Evolutionary conservation across 495 filamentous ascomycete species (phyloP).

Genomic region (Hypoxylon perforatum): DNA sequence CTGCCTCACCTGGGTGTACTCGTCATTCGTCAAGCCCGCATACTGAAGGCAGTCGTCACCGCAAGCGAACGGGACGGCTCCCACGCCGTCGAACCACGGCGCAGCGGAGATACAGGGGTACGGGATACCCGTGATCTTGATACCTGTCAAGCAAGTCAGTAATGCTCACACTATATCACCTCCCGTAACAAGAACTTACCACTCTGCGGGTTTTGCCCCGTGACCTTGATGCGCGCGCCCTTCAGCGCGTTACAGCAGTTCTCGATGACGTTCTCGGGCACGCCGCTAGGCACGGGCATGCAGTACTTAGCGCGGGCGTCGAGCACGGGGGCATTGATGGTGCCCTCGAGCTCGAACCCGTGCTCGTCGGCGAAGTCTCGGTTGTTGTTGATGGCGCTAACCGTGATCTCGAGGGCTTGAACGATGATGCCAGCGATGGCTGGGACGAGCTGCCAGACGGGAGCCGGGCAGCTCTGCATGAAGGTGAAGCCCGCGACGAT

Average conservation of each 20-base stretch:
- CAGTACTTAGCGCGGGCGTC: not conserved
- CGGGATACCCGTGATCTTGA: constrained; percentile 11
- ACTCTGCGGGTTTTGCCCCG: not conserved
- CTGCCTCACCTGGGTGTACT: too few species aligned
- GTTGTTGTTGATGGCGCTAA: too few species aligned
- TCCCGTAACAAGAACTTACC: not conserved
- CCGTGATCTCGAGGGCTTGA: too few species aligned
- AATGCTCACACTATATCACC: not conserved
- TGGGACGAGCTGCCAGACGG: too few species aligned
- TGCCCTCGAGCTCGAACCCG: not conserved
- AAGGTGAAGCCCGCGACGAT: too few species aligned
- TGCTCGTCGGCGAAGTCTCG: not conserved
- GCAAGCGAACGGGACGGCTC: constrained; percentile 12
- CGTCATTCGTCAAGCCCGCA: too few species aligned
- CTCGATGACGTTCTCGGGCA: constrained; percentile 5
- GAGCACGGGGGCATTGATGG: too few species aligned
- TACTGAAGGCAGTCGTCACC: not conserved
- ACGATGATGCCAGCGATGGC: too few species aligned
- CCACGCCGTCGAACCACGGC: constrained; percentile 18
- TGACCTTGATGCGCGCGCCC: constrained; percentile 7
- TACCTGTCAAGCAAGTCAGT: not conserved
- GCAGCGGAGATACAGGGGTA: constrained; percentile 12
- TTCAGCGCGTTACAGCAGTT: constrained; percentile 12
- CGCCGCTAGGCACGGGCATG: not conserved
- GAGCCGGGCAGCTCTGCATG: too few species aligned